Evolutionary conservation across 2,329 filamentous ascomycete genomes (phyloP), one percentile per base, ranked within the genome.

Genomic region (Microcyclosporella mali): DNA sequence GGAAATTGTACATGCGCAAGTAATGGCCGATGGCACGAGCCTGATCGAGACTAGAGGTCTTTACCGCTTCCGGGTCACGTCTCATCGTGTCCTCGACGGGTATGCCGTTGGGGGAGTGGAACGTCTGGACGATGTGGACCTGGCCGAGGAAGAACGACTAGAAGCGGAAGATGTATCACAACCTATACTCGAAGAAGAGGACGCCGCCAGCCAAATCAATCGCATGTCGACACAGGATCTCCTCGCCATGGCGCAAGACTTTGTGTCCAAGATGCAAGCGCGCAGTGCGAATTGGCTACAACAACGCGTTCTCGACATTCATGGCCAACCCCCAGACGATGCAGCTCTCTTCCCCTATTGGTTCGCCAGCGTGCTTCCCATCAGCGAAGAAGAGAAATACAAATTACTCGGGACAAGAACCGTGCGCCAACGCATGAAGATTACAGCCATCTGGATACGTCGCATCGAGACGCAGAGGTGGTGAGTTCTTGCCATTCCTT

Each of bases 321-420:
- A 90, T 52, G 88, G 88, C 10, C 78, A 84, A 45, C 83, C 82
- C 15, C 88, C 88, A 0, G 71, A 77, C 12, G 86, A 94, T 56
- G 81, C 87, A 1, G 81, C 81, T 2, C 63, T 79, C 1, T 92
- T 95, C 53, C 85, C 88, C 0, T 95, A 88, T 75, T 95, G 89
- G 89, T 84, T 95, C 53, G 88, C 85, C 8, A 86, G 80, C 57
- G 81, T 92, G 15, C 66, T 94, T 10, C 88, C 88, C 0, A 80
- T 92, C 29, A 75, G 77, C 11, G 85, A 92, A 18, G 70, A 79
- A 19, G 84, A 92, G 56, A 94, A 90, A 61, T 94, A 94, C 53
- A 72, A 76, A 10, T 68, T 95, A 15, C 67, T 95, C 11, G 72
- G 73, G 10, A 84, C 83, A 4, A 81, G 74, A 2, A 90, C 85